Percentiles rank a stretch among this genome's conserved stretches.
These are phyloP conservation scores for Nymphaea colorata DNA, from an alignment of 164 flowering plant genomes.

Conservation along the genomic window DNA sequence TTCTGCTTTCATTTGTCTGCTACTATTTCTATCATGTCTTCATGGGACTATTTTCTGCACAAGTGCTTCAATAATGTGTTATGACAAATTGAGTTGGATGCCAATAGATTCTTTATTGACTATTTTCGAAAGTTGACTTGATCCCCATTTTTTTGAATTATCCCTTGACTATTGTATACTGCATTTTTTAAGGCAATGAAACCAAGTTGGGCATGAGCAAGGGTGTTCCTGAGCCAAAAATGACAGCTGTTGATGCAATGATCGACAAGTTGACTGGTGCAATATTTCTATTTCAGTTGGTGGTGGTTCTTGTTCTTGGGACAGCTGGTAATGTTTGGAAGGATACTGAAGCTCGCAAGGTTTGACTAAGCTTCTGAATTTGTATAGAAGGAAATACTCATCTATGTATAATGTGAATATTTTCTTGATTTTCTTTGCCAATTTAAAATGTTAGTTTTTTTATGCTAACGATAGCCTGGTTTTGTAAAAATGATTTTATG, in stretches of 20 bases:
- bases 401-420: not conserved
- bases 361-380: conserved; percentile 13
- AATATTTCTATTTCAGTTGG: conserved; percentile 91
- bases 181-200: conserved; percentile 57
- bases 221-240: conserved; percentile 93
- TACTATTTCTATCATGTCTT: too few species aligned
- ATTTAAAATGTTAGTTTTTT: not conserved
- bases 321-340: conserved; percentile 97
- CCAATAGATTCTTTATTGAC: too few species aligned
- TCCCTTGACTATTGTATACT: too few species aligned
- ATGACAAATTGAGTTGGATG: too few species aligned
- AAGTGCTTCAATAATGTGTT: too few species aligned
- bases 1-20: too few species aligned
- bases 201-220: conserved; percentile 98
- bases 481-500: too few species aligned
- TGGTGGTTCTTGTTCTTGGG: conserved; percentile 90
- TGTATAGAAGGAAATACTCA: not conserved
- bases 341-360: conserved; percentile 95
- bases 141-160: too few species aligned
- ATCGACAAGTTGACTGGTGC: conserved; percentile 99
- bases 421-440: too few species aligned
- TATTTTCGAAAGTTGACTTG: too few species aligned
- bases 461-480: too few species aligned
- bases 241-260: conserved; percentile 95
- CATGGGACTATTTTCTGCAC: too few species aligned